A percentile compares a stretch with the other conserved stretches of the same genome.
These are phyloP conservation scores for Aspergillus candidus DNA, from an alignment of 2,329 filamentous ascomycete genomes.

Conservation along the genomic window DNA sequence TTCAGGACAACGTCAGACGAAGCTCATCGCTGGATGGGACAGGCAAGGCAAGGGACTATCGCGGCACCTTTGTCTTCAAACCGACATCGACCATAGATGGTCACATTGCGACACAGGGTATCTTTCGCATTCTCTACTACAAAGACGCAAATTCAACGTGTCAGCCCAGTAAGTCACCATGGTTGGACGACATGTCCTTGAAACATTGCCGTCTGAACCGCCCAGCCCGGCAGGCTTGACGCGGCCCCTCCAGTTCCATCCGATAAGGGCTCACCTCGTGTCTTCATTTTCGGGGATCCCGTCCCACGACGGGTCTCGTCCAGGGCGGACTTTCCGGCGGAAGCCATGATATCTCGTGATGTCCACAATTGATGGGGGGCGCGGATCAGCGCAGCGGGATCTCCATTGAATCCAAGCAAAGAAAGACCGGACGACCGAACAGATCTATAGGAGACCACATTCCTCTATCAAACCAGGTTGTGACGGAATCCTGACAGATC, in stretches of 20 bases:
- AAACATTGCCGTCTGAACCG: no score
- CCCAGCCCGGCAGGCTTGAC: no score
- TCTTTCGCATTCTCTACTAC: constrained; percentile 68
- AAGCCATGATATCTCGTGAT: constrained; percentile 35
- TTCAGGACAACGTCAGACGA: constrained; percentile 26
- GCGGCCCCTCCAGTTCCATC: background rate
- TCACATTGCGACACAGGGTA: constrained; percentile 83
- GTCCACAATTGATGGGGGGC: constrained; percentile 23
- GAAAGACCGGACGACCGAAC: constrained; percentile 22
- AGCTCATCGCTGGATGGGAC: background rate
- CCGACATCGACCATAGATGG: constrained; percentile 88
- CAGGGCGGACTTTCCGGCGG: constrained; percentile 37
- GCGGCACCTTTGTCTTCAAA: constrained; percentile 72
- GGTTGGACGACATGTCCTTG: background rate
- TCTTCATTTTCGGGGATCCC: constrained; percentile 44
- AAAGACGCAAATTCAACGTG: constrained; percentile 2
- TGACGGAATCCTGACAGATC: constrained; percentile 8
- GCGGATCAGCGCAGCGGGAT: constrained; percentile 32
- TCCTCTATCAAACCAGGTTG: constrained; percentile 25
- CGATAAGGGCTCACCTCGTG: constrained; percentile 37
- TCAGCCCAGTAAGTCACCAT: constrained; percentile 1
- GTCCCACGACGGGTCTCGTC: constrained; percentile 42
- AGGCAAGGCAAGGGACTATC: constrained; percentile 4
- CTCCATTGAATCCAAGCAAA: constrained; percentile 36
- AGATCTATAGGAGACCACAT: constrained; percentile 31